phyloP scores from a whole-genome alignment of 495 filamentous ascomycete species.

The Penicillium egyptiacum region DNA sequence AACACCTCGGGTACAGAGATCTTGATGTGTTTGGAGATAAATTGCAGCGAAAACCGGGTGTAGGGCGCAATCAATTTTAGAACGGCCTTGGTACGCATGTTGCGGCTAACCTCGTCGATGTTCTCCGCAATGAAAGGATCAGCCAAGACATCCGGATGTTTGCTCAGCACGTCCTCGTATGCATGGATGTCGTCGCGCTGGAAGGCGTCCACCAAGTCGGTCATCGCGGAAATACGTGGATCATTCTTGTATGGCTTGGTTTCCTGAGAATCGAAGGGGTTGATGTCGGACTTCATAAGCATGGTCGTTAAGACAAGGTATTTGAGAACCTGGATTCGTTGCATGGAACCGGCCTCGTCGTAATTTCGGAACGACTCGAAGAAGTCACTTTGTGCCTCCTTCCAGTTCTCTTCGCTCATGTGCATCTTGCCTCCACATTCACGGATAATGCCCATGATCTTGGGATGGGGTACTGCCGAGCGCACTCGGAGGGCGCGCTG shows the following conservation, averaged over 20 bases:
- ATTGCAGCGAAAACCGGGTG: constrained; percentile 81
- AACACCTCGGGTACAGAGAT: constrained; percentile 83
- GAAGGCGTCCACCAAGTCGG: constrained; percentile 92
- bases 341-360: constrained; percentile 93
- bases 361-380: constrained; percentile 99
- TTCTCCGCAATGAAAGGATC: constrained; percentile 98
- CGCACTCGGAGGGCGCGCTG: constrained; percentile 84
- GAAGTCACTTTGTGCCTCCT: constrained; percentile 94
- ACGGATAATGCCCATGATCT: constrained; percentile 98
- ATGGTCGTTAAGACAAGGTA: constrained; percentile 95
- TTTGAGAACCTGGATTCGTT: constrained; percentile 96
- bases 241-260: constrained; percentile 99
- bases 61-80: constrained; percentile 93
- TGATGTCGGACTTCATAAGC: constrained; percentile 99
- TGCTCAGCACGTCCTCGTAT: constrained; percentile 84
- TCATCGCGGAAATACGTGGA: constrained; percentile 94
- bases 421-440: constrained; percentile 99
- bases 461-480: constrained; percentile 94
- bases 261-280: constrained; percentile 98
- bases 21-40: constrained; percentile 81
- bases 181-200: constrained; percentile 91
- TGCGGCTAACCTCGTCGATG: constrained; percentile 97
- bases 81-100: constrained; percentile 95
- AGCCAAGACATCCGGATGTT: constrained; percentile 82
- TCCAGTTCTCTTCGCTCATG: constrained; percentile 99